Evolutionary conservation across 306 rosid species (phyloP).

Genomic region (Clitoria ternatea): DNA sequence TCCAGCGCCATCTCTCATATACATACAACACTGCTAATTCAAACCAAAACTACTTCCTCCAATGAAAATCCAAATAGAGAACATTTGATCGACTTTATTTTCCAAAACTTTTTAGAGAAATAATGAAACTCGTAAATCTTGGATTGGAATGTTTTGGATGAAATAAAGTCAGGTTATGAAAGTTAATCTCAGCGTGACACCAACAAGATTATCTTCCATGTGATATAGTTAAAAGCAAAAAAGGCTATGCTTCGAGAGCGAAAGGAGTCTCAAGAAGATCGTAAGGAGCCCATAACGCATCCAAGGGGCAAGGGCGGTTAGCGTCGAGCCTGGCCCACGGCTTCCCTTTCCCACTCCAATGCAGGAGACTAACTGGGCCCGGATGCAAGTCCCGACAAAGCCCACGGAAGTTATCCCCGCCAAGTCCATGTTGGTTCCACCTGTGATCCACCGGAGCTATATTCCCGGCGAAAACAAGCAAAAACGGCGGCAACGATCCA

Average conservation of each 20-base stretch:
- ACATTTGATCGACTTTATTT: neutral
- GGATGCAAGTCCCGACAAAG: slow-evolving; percentile 76
- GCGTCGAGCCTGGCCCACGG: slow-evolving; percentile 93
- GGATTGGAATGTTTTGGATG: too few species aligned
- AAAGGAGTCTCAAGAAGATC: slow-evolving; percentile 65
- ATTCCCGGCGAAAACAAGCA: slow-evolving; percentile 79
- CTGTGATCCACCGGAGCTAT: slow-evolving; percentile 77
- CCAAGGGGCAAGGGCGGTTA: slow-evolving; percentile 80
- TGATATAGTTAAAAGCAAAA: too few species aligned
- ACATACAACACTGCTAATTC: neutral
- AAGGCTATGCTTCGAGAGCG: slow-evolving; percentile 53
- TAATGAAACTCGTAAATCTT: too few species aligned
- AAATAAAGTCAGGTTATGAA: too few species aligned
- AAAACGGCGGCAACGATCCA: slow-evolving; percentile 85
- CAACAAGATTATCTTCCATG: too few species aligned
- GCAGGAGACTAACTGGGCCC: slow-evolving; percentile 87
- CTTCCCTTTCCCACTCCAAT: slow-evolving; percentile 99
- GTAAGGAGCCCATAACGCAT: slow-evolving; percentile 91
- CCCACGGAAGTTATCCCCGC: slow-evolving; percentile 89
- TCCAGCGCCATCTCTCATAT: slow-evolving; percentile 34
- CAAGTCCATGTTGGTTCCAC: slow-evolving; percentile 99
- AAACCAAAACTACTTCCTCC: neutral
- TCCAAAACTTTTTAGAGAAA: too few species aligned
- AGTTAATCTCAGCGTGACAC: too few species aligned
- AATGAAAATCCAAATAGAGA: neutral